Evolutionary conservation across 1,284 basidiomycete genomes (phyloP), one percentile per base, ranked within the genome.

Genomic region (Testicularia cyperi): DNA sequence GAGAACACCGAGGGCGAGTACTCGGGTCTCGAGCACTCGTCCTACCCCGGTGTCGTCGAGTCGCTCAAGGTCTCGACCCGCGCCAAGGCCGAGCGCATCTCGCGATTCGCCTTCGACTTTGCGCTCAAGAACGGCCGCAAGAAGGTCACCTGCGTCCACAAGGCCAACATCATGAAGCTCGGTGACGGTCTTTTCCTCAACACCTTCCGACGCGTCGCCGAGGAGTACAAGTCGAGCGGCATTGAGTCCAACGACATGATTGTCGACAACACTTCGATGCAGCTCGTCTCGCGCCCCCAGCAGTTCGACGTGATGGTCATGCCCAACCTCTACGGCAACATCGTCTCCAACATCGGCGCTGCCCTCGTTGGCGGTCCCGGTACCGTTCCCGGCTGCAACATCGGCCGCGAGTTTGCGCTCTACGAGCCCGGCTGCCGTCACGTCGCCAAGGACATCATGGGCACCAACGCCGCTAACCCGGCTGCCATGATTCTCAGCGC

Each of bases 1-100:
- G 95, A 99, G 80, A 99, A 99, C 82, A 99, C 95, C 18, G 95
- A 99, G 82, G 95, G 95, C 70, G 95, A 99, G 81, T 99, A 99
- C 82, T 94, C 92, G 68, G 95, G 95, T 48, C 81, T 99, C 64
- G 95, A 99, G 79, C 95, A 99, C 81, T 65, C 71, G 56, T 91
- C 89, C 72, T 96, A 88, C 79, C 95, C 95, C 20, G 95, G 95
- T 78, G 95, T 99, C 64, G 95, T 99, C 38, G 95, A 99, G 82
- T 90, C 85, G 75, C 83, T 99, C 81, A 99, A 99, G 82, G 90
- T 99, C 45, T 94, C 91, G 56, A 98, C 95, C 9, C 84, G 88
- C 44, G 85, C 86, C 65, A 98, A 97, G 82, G 90, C 91, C 14
- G 95, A 99, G 79, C 88, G 95, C 65, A 98, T 99, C 74, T 85